A percentile compares a stretch with the other conserved stretches of the same genome.
Evolutionary conservation across 805 yeast species (phyloP).

Genomic region (Zygosaccharomyces siamensis): DNA sequence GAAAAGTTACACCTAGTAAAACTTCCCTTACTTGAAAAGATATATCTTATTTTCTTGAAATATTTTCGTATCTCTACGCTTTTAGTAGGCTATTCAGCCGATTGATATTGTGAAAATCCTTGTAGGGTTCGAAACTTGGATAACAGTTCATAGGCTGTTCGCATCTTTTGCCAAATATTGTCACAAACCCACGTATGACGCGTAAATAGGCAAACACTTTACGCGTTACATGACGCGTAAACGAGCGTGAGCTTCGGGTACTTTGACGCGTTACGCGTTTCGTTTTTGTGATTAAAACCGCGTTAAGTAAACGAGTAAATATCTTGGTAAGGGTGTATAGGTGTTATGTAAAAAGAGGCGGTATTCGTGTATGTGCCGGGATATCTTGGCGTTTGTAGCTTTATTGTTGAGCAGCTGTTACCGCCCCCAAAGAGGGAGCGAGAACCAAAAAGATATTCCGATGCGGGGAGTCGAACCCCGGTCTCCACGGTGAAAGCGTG

Average conservation of each 20-base stretch:
- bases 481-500: conserved; percentile 27
- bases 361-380: too few species aligned
- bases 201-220: not conserved
- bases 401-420: too few species aligned
- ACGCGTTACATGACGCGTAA: conserved; percentile 5
- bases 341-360: too few species aligned
- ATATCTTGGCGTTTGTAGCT: too few species aligned
- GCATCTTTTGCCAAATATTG: conserved; percentile 6
- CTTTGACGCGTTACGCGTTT: conserved; percentile 6
- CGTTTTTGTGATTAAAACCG: not conserved
- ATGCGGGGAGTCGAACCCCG: conserved; percentile 28
- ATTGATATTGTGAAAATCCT: not conserved
- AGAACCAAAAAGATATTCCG: conserved; percentile 11
- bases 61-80: conserved; percentile 6
- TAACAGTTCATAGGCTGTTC: not conserved
- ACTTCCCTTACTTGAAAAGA: not conserved
- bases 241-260: not conserved
- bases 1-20: conserved; percentile 3
- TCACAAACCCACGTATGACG: conserved; percentile 6
- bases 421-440: not conserved
- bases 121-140: not conserved
- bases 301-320: too few species aligned
- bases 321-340: too few species aligned
- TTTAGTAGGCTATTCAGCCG: not conserved
- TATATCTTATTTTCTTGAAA: not conserved